Evolutionary conservation across 306 rosid genomes (phyloP).

Genomic region (Citrullus colocynthis): DNA sequence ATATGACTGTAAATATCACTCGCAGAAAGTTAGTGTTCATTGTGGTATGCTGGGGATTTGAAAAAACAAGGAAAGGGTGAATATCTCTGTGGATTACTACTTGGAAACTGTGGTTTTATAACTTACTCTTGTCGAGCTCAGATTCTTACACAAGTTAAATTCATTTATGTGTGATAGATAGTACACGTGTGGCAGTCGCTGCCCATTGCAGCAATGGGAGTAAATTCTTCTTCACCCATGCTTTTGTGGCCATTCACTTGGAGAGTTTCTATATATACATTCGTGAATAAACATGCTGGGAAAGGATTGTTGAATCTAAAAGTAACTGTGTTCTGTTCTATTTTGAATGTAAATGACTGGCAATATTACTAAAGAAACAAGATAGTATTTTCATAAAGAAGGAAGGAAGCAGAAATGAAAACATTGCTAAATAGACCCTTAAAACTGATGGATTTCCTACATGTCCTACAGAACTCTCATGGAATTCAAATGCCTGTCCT

Average conservation of each 20-base stretch:
- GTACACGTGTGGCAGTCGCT: not conserved
- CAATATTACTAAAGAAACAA: not conserved
- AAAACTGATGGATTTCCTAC: not conserved
- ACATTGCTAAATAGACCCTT: not conserved
- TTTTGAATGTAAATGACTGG: not conserved
- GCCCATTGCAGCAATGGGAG: not conserved
- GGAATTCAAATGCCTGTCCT: not conserved
- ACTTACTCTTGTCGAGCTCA: not conserved
- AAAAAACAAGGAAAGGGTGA: not conserved
- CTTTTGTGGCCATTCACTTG: not conserved
- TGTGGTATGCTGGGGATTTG: not conserved
- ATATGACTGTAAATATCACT: not conserved
- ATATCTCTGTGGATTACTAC: not conserved
- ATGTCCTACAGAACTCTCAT: not conserved
- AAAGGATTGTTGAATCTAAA: not conserved
- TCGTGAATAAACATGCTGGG: not conserved
- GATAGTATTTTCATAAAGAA: not conserved
- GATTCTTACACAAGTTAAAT: not conserved
- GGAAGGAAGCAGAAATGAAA: not conserved
- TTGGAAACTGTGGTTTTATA: no score
- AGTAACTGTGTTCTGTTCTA: not conserved
- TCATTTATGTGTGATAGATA: not conserved
- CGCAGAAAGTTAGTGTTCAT: not conserved
- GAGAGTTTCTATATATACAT: not conserved
- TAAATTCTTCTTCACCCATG: not conserved